Evolutionary conservation across 2,329 filamentous ascomycete species (phyloP).

Genomic region (Podosphaera aphanis): DNA sequence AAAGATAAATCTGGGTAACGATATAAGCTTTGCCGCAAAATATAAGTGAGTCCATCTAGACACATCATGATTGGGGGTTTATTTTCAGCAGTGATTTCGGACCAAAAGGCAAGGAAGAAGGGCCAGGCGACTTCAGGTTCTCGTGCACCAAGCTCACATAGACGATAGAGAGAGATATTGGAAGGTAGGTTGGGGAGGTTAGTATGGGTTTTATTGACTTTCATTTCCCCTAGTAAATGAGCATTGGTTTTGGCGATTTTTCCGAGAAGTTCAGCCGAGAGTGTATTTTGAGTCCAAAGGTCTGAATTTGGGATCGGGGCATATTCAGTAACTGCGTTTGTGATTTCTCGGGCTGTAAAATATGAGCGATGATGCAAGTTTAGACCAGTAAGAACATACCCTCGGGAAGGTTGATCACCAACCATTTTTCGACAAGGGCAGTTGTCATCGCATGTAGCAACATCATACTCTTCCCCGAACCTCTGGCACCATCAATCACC

Average conservation of each 20-base stretch:
- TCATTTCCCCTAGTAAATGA: slow-evolving; percentile 30
- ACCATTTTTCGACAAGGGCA: slow-evolving; percentile 62
- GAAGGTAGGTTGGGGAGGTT: slow-evolving; percentile 34
- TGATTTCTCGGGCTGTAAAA: slow-evolving; percentile 49
- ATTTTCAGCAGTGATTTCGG: slow-evolving; percentile 40
- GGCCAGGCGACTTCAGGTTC: slow-evolving; percentile 61
- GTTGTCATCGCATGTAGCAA: slow-evolving; percentile 65
- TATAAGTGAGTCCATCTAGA: slow-evolving; percentile 57
- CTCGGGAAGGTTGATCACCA: slow-evolving; percentile 76
- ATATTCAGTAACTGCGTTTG: slow-evolving; percentile 63
- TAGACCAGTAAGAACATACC: slow-evolving; percentile 27
- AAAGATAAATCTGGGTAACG: slow-evolving; percentile 42
- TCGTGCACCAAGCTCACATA: slow-evolving; percentile 44
- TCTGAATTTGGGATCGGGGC: slow-evolving; percentile 36
- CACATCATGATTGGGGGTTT: slow-evolving; percentile 40
- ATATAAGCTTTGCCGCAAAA: slow-evolving; percentile 62
- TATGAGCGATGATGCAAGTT: slow-evolving; percentile 3
- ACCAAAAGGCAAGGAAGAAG: slow-evolving; percentile 60
- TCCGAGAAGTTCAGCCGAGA: slow-evolving; percentile 50
- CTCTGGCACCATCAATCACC: slow-evolving; percentile 49
- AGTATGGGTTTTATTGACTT: slow-evolving; percentile 25
- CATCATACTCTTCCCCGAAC: slow-evolving; percentile 70
- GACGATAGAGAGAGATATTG: slow-evolving; percentile 37
- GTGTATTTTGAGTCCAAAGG: slow-evolving; percentile 57
- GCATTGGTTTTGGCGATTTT: slow-evolving; percentile 52